phyloP scores from a whole-genome alignment of 106 monocot genomes.

The Platanthera guangdongensis region DNA sequence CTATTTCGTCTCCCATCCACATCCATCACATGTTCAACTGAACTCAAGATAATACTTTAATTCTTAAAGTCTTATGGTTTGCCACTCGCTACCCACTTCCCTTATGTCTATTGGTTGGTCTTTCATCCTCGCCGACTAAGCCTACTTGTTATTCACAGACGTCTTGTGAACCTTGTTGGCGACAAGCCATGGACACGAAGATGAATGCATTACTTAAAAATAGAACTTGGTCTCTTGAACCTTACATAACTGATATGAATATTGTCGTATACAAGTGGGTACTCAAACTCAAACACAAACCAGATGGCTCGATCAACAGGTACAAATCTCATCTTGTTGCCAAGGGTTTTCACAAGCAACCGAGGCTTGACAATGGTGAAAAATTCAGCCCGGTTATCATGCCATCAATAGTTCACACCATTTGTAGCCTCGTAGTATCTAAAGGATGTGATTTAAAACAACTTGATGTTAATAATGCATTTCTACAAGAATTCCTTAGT shows the following conservation, averaged over 20 bases:
- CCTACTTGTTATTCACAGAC: too few relatives aligned
- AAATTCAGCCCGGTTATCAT: neutral
- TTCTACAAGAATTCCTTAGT: too few relatives aligned
- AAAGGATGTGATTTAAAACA: neutral
- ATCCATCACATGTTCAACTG: too few relatives aligned
- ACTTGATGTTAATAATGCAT: too few relatives aligned
- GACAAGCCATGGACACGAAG: too few relatives aligned
- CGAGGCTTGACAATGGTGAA: neutral
- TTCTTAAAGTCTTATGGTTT: too few relatives aligned
- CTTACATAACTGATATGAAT: neutral
- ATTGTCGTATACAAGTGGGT: neutral
- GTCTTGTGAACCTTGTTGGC: too few relatives aligned
- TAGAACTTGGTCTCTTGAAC: neutral
- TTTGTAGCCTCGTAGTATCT: neutral
- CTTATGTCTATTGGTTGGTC: too few relatives aligned
- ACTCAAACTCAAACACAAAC: neutral
- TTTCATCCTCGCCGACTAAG: too few relatives aligned
- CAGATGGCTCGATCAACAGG: neutral
- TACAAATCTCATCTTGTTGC: neutral
- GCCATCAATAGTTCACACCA: neutral
- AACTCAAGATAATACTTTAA: too few relatives aligned
- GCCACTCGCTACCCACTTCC: too few relatives aligned
- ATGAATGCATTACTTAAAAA: neutral
- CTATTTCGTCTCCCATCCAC: too few relatives aligned
- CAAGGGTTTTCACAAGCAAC: neutral